Percentiles rank a stretch among this genome's conserved stretches.
Evolutionary conservation across 2,329 filamentous ascomycete genomes (phyloP).

Genomic region (Neonectria ditissima): DNA sequence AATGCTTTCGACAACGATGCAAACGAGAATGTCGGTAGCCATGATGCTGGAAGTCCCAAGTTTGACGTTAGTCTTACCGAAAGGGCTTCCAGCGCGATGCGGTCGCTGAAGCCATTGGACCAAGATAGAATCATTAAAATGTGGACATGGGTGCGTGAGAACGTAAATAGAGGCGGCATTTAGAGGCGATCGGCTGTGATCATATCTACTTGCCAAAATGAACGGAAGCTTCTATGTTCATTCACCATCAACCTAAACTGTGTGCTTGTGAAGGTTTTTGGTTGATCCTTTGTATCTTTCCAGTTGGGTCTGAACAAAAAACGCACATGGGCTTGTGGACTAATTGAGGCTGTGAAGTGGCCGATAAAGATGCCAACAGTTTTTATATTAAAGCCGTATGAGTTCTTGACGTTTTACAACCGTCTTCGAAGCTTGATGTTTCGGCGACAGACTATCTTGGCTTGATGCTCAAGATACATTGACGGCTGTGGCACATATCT

Average conservation of each 20-base stretch:
- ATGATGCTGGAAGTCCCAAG: neutral
- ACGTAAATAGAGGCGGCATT: neutral
- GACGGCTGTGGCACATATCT: too few relatives aligned
- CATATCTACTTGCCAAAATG: neutral
- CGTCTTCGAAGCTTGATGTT: too few relatives aligned
- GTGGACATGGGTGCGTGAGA: constrained; percentile 39
- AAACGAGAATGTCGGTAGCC: neutral
- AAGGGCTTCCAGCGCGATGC: constrained; percentile 26
- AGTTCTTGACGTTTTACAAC: too few relatives aligned
- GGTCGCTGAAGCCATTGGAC: constrained; percentile 25
- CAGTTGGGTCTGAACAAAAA: too few relatives aligned
- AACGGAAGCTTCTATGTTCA: neutral
- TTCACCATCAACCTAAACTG: neutral
- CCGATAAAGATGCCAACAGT: too few relatives aligned
- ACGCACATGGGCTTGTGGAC: too few relatives aligned
- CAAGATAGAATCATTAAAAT: constrained; percentile 32
- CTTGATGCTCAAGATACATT: too few relatives aligned
- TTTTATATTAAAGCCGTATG: too few relatives aligned
- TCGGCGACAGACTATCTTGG: too few relatives aligned
- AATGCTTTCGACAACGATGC: neutral
- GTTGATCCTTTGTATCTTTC: too few relatives aligned
- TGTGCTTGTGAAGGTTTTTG: too few relatives aligned
- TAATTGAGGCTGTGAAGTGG: too few relatives aligned
- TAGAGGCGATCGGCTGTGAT: neutral
- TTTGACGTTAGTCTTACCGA: constrained; percentile 31